Conservation (phyloP, 306 rosid species). For the Crataegus laevigata region DNA sequence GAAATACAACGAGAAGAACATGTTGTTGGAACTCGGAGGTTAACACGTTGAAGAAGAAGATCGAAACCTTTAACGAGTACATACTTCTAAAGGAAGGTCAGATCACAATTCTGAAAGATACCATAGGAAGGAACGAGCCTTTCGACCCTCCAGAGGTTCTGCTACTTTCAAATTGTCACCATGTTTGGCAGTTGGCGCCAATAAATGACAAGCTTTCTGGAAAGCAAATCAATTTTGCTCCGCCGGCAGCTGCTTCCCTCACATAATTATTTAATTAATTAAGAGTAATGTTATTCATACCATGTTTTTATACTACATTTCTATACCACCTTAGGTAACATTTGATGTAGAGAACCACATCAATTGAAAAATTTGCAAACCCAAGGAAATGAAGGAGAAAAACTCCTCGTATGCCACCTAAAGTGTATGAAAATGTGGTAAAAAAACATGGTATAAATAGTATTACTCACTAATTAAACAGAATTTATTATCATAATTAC, state of each 20-base stretch:
- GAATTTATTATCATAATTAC: background rate
- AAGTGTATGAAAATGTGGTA: too few relatives aligned
- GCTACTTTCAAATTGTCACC: constrained; percentile 73
- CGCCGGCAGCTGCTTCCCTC: constrained; percentile 90
- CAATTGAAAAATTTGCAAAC: too few relatives aligned
- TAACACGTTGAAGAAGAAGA: constrained; percentile 42
- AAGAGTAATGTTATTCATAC: too few relatives aligned
- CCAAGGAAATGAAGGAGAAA: too few relatives aligned
- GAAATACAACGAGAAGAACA: constrained; percentile 66
- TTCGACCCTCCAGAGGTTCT: constrained; percentile 73
- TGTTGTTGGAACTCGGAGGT: constrained; percentile 62
- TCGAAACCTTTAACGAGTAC: constrained; percentile 69
- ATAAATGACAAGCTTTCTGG: constrained; percentile 82
- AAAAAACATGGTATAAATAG: too few relatives aligned
- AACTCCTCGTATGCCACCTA: too few relatives aligned
- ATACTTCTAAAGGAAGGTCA: constrained; percentile 84
- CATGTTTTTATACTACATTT: too few relatives aligned
- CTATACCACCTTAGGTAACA: too few relatives aligned
- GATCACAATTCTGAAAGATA: constrained; percentile 75
- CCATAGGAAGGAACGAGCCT: constrained; percentile 44
- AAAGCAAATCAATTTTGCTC: constrained; percentile 76
- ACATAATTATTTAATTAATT: background rate
- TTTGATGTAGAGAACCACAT: too few relatives aligned
- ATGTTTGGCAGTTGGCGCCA: constrained; percentile 58
- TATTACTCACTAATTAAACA: too few relatives aligned